These are phyloP conservation scores for Emericellopsis terricola DNA, from an alignment of 495 filamentous ascomycete genomes.

Conservation along the genomic window DNA sequence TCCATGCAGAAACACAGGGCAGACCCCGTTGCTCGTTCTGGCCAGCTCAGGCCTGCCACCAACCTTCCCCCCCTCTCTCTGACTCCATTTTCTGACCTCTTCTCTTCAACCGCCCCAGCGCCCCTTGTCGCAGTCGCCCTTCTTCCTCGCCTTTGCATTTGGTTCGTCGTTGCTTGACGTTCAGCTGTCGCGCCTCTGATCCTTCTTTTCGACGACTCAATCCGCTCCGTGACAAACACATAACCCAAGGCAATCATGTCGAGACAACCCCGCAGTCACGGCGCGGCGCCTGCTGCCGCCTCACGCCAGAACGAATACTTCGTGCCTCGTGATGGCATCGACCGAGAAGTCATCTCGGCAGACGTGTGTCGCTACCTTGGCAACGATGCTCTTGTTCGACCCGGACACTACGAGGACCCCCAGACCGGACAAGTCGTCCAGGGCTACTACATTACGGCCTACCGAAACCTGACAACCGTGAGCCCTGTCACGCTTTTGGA, in stretches of 20 bases:
- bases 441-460: constrained; percentile 76
- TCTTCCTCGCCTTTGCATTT: constrained; percentile 3
- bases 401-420: constrained; percentile 49
- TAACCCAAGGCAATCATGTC: too few relatives aligned
- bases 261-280: constrained; percentile 19
- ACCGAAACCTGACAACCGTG: constrained; percentile 74
- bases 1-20: too few relatives aligned
- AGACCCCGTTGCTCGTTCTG: too few relatives aligned
- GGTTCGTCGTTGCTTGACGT: not conserved
- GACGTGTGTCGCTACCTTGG: constrained; percentile 91
- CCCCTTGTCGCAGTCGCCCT: constrained; percentile 2
- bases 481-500: constrained; percentile 13
- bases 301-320: constrained; percentile 70
- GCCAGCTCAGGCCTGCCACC: too few relatives aligned
- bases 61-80: constrained; percentile 6
- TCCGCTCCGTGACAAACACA: not conserved
- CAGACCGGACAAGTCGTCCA: constrained; percentile 39
- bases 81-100: constrained; percentile 9
- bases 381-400: constrained; percentile 77
- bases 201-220: too few relatives aligned
- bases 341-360: constrained; percentile 83
- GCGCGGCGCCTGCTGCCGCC: constrained; percentile 21
- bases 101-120: constrained; percentile 4
- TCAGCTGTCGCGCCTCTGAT: not conserved
- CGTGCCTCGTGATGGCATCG: constrained; percentile 75